These are phyloP conservation scores for Typha latifolia DNA, from an alignment of 176 grass and related monocot genomes.

Conservation along the genomic window DNA sequence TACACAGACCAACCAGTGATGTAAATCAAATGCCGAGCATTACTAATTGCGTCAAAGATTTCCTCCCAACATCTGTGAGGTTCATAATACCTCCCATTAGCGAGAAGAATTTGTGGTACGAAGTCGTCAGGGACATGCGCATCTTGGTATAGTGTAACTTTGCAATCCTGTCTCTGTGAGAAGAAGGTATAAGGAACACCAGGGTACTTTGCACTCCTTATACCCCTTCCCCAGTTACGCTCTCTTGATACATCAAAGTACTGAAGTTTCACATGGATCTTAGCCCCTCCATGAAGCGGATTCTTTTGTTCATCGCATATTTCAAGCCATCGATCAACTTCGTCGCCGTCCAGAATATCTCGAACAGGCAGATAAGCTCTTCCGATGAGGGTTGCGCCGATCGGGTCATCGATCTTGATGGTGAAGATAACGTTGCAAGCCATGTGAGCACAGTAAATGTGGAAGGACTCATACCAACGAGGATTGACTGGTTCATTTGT, in stretches of 20 bases:
- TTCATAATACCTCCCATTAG: slow-evolving; percentile 40
- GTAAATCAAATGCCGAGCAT: slow-evolving; percentile 71
- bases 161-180: slow-evolving; percentile 80
- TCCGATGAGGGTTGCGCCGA: slow-evolving; percentile 76
- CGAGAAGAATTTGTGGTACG: slow-evolving; percentile 68
- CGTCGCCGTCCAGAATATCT: slow-evolving; percentile 37
- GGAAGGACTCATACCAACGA: slow-evolving; percentile 87
- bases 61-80: slow-evolving; percentile 74
- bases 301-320: slow-evolving; percentile 24
- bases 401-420: slow-evolving; percentile 57
- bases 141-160: slow-evolving; percentile 86
- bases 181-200: slow-evolving; percentile 88
- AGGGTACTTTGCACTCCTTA: slow-evolving; percentile 36
- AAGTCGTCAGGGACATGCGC: slow-evolving; percentile 70
- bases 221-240: slow-evolving; percentile 45
- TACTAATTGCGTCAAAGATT: slow-evolving; percentile 73
- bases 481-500: slow-evolving; percentile 61
- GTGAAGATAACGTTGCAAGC: slow-evolving; percentile 67
- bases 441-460: slow-evolving; percentile 93
- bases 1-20: slow-evolving; percentile 81
- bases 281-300: slow-evolving; percentile 39
- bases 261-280: slow-evolving; percentile 50
- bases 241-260: slow-evolving; percentile 51
- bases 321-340: slow-evolving; percentile 52
- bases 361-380: slow-evolving; percentile 64